Evolutionary conservation across 345 rosid genomes (phyloP), one percentile per base, ranked within the genome.

Genomic region (Populus alba): DNA sequence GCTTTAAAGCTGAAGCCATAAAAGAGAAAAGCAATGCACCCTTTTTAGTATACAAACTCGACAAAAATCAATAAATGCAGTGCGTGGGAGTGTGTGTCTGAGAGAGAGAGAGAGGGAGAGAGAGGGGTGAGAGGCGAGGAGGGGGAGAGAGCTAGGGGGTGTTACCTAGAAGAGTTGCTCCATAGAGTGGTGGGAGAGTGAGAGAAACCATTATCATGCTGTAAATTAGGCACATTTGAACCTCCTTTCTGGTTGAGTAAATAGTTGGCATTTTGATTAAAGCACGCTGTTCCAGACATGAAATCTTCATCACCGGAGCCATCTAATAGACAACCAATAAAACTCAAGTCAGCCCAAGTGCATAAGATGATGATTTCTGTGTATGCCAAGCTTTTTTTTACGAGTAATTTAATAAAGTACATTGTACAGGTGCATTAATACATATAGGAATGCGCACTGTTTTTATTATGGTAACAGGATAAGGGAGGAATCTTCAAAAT

Each of bases 261-360:
- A 70, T 65, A 31, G 70, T 31, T 78, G 17, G 68, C 77, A 23
- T 66, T 74, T 37, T 65, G 65, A 51, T 15, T 76, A 41, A 62
- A 20, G 25, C 77, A 74, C 57, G 71, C 75, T 69, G 73, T 66
- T 68, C 72, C 71, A 68, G 72, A 31, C 61, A 78, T 16, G 49
- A 77, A 79, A 63, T 87, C 89, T 81, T 88, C 91, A 13, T 87
- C 88, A 16, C 87, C 87, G 7, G 86, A 88, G 79, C 89, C 88
- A 77, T 87, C 87, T 83, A 81, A 12, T 71, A 73, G 61, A n/a
- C 37, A 47, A 7, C 3, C 10, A 43, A 47, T 31, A 66, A 72
- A 10, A 59, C 1, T 59, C 4, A 23, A 9, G 29, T 59, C 29
- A 10, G 29, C 16, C 15, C 1, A 59, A 59, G 65, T 10, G 65